Percentiles rank a stretch among this genome's conserved stretches.
Evolutionary conservation across 352 stramenopile genomes (phyloP).

Genomic region (Pythium periplocum): DNA sequence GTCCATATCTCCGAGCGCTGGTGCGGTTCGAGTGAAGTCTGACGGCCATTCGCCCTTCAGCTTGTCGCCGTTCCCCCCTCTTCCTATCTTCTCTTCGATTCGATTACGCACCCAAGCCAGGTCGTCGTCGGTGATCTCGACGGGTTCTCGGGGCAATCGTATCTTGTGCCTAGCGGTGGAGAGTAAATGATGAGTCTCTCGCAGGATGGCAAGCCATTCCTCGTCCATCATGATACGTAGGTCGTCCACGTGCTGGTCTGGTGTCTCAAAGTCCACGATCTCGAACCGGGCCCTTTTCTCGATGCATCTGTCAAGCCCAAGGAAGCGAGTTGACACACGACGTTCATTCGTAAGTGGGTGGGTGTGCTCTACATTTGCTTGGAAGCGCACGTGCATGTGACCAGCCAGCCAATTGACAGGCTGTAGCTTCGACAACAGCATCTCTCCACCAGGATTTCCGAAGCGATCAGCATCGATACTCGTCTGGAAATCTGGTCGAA

Average conservation of each 20-base stretch:
- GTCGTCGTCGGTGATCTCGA: slow-evolving; percentile 26
- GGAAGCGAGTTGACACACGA: slow-evolving; percentile 69
- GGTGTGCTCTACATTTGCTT: slow-evolving; percentile 70
- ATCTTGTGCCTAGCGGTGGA: too few relatives aligned
- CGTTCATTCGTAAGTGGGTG: not conserved
- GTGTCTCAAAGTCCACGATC: slow-evolving; percentile 47
- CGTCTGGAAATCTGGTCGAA: slow-evolving; percentile 81
- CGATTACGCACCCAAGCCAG: slow-evolving; percentile 25
- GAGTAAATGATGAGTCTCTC: slow-evolving; percentile 45
- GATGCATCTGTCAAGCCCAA: slow-evolving; percentile 93
- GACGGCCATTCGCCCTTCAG: slow-evolving; percentile 10
- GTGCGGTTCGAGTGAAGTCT: slow-evolving; percentile 26
- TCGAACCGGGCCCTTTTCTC: slow-evolving; percentile 80
- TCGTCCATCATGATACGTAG: slow-evolving; percentile 67
- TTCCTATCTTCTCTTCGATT: too few relatives aligned
- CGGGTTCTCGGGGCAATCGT: slow-evolving; percentile 13
- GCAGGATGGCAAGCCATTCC: slow-evolving; percentile 83
- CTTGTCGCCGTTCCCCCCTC: too few relatives aligned
- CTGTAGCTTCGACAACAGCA: slow-evolving; percentile 73
- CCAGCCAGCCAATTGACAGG: slow-evolving; percentile 91
- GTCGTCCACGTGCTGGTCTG: slow-evolving; percentile 6
- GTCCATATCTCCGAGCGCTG: slow-evolving; percentile 9
- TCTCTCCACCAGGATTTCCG: slow-evolving; percentile 71
- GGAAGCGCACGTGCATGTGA: slow-evolving; percentile 95
- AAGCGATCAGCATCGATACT: slow-evolving; percentile 84